Conservation (phyloP, 1,139 yeast species). For the Geotrichum reessii region DNA sequence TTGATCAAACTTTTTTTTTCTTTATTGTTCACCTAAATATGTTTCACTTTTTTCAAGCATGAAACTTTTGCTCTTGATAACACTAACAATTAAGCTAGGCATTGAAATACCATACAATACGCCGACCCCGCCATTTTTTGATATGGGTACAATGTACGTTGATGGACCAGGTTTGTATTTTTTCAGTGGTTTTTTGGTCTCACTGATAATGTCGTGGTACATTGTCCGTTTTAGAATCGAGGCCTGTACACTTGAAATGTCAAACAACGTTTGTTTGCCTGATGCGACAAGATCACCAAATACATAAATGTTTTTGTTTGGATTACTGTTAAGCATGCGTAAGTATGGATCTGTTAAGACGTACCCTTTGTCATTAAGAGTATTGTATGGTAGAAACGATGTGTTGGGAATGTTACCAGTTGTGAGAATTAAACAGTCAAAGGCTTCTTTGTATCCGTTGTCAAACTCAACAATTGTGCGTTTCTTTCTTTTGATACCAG, state of each 20-base stretch:
- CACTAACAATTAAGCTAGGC: slow-evolving; percentile 10
- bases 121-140: slow-evolving; percentile 14
- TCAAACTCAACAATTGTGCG: slow-evolving; percentile 6
- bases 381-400: not conserved
- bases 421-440: slow-evolving; percentile 12
- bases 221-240: slow-evolving; percentile 2
- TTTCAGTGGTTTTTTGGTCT: not conserved
- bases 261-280: slow-evolving; percentile 3
- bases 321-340: slow-evolving; percentile 8
- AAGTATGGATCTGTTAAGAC: slow-evolving; percentile 6
- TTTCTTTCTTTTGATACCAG: not conserved
- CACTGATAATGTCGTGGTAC: not conserved
- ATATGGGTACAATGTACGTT: slow-evolving; percentile 10
- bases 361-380: slow-evolving; percentile 10
- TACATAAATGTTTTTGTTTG: slow-evolving; percentile 6
- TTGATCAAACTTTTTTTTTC: no score
- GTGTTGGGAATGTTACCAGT: slow-evolving; percentile 13
- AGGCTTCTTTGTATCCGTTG: slow-evolving; percentile 1
- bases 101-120: slow-evolving; percentile 5
- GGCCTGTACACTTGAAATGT: slow-evolving; percentile 6
- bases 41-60: not conserved
- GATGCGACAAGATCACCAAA: slow-evolving; percentile 9
- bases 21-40: not conserved
- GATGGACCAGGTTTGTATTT: slow-evolving; percentile 3
- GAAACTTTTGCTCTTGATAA: slow-evolving; percentile 8